Percentiles rank a stretch among this genome's conserved stretches.
Conservation (phyloP, 768 basidiomycete genomes). For the Mycena filopes region DNA sequence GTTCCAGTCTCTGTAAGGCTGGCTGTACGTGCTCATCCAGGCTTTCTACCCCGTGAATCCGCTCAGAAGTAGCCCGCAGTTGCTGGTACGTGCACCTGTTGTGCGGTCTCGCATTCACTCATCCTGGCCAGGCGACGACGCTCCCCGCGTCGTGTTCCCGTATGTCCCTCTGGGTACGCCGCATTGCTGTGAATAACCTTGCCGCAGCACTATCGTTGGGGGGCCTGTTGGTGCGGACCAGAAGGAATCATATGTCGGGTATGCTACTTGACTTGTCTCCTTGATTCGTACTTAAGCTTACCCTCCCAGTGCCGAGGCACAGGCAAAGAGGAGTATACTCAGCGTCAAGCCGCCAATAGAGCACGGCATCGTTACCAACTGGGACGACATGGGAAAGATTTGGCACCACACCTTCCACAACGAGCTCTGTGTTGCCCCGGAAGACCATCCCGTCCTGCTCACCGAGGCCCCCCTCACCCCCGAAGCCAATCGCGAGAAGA, state of each 20-base stretch:
- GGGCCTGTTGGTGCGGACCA: slow-evolving; percentile 68
- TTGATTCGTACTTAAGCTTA: neutral
- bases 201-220: slow-evolving; percentile 64
- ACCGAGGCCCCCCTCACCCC: slow-evolving; percentile 80
- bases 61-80: neutral
- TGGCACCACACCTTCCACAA: slow-evolving; percentile 81
- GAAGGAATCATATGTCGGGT: slow-evolving; percentile 83
- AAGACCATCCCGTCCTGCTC: slow-evolving; percentile 77
- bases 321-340: slow-evolving; percentile 79
- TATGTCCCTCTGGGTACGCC: neutral
- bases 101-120: too few relatives aligned
- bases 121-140: neutral
- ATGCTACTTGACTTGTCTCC: slow-evolving; percentile 23
- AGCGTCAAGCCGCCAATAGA: slow-evolving; percentile 79
- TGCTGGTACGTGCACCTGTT: neutral
- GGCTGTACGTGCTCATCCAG: neutral
- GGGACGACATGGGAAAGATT: slow-evolving; percentile 35
- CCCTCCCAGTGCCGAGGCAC: slow-evolving; percentile 68
- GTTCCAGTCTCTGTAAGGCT: neutral
- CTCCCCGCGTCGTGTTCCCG: slow-evolving; percentile 6
- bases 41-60: neutral
- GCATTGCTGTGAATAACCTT: neutral
- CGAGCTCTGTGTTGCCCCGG: slow-evolving; percentile 77
- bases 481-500: slow-evolving; percentile 77
- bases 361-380: slow-evolving; percentile 32